Conservation (phyloP, 2,329 filamentous ascomycete species). For the Fusarium secorum region DNA sequence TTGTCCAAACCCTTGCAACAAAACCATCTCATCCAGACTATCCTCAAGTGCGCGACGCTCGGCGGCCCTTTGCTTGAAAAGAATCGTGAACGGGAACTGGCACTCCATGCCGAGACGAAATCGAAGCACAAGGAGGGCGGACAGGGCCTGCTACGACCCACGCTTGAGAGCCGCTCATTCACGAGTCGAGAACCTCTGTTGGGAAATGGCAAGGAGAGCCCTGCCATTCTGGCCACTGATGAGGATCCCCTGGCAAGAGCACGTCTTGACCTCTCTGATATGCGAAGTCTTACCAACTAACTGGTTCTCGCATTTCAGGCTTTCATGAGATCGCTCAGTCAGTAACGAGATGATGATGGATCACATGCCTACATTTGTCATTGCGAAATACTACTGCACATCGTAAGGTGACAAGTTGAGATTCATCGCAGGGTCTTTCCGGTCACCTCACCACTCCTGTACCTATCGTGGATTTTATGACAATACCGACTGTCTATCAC, state of each 20-base stretch:
- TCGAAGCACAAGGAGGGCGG: conserved; percentile 51
- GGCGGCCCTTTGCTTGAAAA: conserved; percentile 84
- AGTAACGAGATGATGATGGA: conserved; percentile 26
- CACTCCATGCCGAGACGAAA: conserved; percentile 59
- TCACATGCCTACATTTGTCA: not conserved
- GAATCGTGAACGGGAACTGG: conserved; percentile 68
- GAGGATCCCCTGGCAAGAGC: conserved; percentile 60
- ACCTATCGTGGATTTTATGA: not conserved
- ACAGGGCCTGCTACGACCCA: conserved; percentile 50
- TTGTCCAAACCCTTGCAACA: conserved; percentile 96
- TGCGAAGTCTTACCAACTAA: conserved; percentile 51
- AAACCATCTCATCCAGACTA: conserved; percentile 97
- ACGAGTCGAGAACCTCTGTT: conserved; percentile 71
- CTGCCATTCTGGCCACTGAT: conserved; percentile 60
- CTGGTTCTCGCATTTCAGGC: conserved; percentile 34
- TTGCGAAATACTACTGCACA: not conserved
- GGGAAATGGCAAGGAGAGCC: conserved; percentile 66
- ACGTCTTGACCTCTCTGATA: conserved; percentile 54
- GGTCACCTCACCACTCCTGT: not conserved
- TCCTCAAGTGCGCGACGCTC: conserved; percentile 93
- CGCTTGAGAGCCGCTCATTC: conserved; percentile 67
- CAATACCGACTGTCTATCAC: not conserved
- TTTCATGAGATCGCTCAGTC: conserved; percentile 43
- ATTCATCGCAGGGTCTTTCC: not conserved
- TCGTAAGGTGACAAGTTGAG: not conserved